These are phyloP conservation scores for Lentinula edodes DNA, from an alignment of 768 basidiomycete genomes.

Conservation along the genomic window DNA sequence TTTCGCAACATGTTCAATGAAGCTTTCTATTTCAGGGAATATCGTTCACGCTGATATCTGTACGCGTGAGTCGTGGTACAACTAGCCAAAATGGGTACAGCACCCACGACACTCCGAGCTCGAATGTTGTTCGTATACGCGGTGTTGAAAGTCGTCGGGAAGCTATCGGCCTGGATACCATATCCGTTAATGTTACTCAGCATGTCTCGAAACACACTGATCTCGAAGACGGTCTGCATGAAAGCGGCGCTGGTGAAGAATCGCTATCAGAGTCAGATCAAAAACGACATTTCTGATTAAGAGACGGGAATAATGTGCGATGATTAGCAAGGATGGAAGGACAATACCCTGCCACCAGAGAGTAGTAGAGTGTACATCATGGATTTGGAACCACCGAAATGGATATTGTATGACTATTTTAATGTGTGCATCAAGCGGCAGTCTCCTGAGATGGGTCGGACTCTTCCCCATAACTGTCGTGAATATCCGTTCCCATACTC, in stretches of 20 bases:
- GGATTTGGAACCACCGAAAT: not conserved
- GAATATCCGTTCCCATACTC: not conserved
- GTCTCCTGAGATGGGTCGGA: not conserved
- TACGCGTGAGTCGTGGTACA: not conserved
- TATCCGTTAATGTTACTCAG: not conserved
- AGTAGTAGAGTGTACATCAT: too few relatives aligned
- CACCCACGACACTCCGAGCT: not conserved
- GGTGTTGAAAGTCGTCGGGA: not conserved
- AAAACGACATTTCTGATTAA: not conserved
- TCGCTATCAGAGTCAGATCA: not conserved
- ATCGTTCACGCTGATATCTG: constrained; percentile 3
- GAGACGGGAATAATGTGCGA: too few relatives aligned
- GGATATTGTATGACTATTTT: too few relatives aligned
- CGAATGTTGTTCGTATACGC: not conserved
- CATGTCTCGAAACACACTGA: not conserved
- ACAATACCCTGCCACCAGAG: too few relatives aligned
- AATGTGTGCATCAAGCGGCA: too few relatives aligned
- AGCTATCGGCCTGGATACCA: not conserved
- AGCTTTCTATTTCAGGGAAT: not conserved
- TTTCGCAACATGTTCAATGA: not conserved
- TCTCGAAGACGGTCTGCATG: not conserved
- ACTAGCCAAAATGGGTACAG: not conserved
- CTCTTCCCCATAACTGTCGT: not conserved
- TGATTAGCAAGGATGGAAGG: too few relatives aligned
- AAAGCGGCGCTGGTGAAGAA: not conserved